Conservation (phyloP, 2,329 filamentous ascomycete species). For the Volutella citrinella region DNA sequence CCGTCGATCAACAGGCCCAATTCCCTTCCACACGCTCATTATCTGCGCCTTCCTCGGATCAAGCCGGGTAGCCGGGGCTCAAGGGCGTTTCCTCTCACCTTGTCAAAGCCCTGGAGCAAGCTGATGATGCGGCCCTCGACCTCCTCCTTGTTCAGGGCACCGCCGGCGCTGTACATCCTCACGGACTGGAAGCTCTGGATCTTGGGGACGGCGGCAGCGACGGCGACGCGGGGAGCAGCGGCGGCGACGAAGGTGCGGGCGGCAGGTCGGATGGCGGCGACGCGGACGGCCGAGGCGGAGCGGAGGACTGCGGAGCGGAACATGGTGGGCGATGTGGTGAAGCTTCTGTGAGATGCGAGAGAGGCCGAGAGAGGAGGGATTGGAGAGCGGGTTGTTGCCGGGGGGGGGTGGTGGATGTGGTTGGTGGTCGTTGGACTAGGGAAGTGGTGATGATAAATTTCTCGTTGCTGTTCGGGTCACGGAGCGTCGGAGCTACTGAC, state of each 20-base stretch:
- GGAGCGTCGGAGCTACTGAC: conserved; percentile 31
- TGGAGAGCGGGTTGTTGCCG: conserved; percentile 4
- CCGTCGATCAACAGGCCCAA: too few relatives aligned
- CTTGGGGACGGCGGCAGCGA: conserved; percentile 57
- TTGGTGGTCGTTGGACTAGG: conserved; percentile 9
- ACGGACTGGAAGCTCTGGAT: conserved; percentile 65
- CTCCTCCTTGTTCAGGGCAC: conserved; percentile 76
- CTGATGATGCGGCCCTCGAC: conserved; percentile 90
- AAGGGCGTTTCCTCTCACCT: too few relatives aligned
- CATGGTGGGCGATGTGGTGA: conserved; percentile 50
- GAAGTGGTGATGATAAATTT: conserved; percentile 42
- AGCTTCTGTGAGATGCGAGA: conserved; percentile 2
- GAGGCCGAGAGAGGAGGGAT: conserved; percentile 13
- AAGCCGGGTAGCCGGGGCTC: too few relatives aligned
- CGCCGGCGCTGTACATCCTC: conserved; percentile 82
- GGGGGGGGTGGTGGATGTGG: conserved; percentile 11
- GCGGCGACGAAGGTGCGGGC: conserved; percentile 60
- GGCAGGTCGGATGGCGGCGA: conserved; percentile 43
- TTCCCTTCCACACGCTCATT: too few relatives aligned
- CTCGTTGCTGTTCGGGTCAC: conserved; percentile 33
- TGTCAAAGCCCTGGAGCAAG: conserved; percentile 94
- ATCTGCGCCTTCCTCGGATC: too few relatives aligned
- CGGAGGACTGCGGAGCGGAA: conserved; percentile 85
- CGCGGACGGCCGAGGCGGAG: conserved; percentile 65
- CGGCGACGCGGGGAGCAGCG: conserved; percentile 54